Conservation (phyloP, 495 filamentous ascomycete species). For the Bryoglossum gracile region DNA sequence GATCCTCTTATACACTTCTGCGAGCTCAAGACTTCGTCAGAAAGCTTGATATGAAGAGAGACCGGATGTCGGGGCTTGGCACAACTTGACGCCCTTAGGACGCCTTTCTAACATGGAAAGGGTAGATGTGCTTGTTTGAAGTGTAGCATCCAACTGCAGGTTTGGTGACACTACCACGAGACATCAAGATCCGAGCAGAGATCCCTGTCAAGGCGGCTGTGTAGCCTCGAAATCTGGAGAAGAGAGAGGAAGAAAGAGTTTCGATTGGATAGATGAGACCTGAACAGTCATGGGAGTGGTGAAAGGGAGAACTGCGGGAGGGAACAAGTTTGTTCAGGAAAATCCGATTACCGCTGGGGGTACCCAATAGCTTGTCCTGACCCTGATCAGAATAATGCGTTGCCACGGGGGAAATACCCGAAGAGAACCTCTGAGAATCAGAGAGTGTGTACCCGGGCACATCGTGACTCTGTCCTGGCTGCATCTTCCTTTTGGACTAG, state of each 20-base stretch:
- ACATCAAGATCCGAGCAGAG: constrained; percentile 4
- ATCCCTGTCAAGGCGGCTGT: constrained; percentile 2
- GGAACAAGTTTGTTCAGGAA: neutral
- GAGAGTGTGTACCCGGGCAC: neutral
- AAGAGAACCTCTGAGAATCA: constrained; percentile 12
- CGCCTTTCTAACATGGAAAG: constrained; percentile 13
- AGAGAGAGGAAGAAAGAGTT: neutral
- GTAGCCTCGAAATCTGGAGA: neutral
- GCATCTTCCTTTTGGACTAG: neutral
- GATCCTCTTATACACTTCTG: constrained; percentile 17
- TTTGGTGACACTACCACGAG: constrained; percentile 4
- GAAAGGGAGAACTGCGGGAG: neutral
- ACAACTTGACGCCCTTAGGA: constrained; percentile 15
- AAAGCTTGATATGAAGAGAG: constrained; percentile 12
- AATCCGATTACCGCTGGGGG: neutral
- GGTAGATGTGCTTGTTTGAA: constrained; percentile 5
- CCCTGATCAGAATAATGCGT: neutral
- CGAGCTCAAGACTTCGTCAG: neutral
- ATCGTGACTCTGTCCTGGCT: neutral
- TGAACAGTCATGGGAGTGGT: neutral
- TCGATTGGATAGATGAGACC: no score
- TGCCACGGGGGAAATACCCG: neutral
- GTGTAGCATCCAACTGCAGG: constrained; percentile 2
- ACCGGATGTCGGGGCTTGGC: constrained; percentile 20
- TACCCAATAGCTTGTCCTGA: neutral